Evolutionary conservation across 2,329 filamentous ascomycete genomes (phyloP), one percentile per base, ranked within the genome.

Genomic region (Cordyceps cateniannulata): DNA sequence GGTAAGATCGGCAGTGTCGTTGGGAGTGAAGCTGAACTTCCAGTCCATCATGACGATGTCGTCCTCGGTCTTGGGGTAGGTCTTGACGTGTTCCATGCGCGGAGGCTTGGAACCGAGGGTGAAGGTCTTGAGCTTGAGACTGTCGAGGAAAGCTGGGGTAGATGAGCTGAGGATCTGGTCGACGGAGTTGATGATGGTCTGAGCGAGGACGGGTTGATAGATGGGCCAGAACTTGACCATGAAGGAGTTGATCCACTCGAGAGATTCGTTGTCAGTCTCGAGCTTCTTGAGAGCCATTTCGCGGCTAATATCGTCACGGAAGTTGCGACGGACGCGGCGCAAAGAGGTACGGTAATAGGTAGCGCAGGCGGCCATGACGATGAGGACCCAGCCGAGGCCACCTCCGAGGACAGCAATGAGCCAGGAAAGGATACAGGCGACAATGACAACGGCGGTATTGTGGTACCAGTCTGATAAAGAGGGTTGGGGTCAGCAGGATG

Each of bases 191-290:
- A 98, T 90, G 68, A 99, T 89, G 24, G 91, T 96, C 67, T 95
- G 86, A 63, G 92, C 93, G 14, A 99, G 84, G 10, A 98, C 91
- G 1, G 95, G 95, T 60, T 95, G 91, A 72, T 96, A 98, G 69
- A 99, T 99, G 64, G 95, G 95, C 95, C 95, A 99, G 78, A 99
- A 99, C 73, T 99, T 99, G 76, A 96, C 86, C 68, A 99, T 73
- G 77, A 99, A 99, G 68, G 91, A 96, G 80, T 99, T 99, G 74
- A 99, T 98, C 95, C 95, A 99, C 74, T 99, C 95, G 53, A 99
- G 80, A 61, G 90, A 95, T 76, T 99, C 95, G 27, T 86, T 86
- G 67, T 99, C 95, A 9, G 87, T 95, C 68, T 98, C 95, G 59
- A 99, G 79, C 69, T 84, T 90, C 74, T 88, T 88, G 75, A 97